These are phyloP conservation scores for Talaromyces piceae DNA, from an alignment of 2,329 filamentous ascomycete species.

Conservation along the genomic window DNA sequence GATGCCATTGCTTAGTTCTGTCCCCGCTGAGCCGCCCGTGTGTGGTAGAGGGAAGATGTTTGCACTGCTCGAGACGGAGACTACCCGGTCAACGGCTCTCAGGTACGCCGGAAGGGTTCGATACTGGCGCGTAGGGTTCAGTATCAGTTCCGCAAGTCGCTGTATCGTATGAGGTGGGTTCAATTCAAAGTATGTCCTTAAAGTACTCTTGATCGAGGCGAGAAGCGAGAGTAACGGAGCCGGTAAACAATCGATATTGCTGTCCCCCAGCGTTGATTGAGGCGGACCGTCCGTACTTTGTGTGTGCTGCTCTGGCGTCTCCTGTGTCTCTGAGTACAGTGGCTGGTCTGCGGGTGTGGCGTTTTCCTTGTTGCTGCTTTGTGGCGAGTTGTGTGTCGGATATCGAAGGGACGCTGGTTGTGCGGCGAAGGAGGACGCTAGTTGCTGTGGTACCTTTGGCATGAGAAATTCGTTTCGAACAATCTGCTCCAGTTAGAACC, in stretches of 20 bases:
- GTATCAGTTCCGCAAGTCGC: slow-evolving; percentile 77
- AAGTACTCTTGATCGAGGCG: slow-evolving; percentile 50
- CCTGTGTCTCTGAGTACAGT: slow-evolving; percentile 19
- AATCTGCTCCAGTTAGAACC: slow-evolving; percentile 49
- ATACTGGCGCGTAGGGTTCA: slow-evolving; percentile 72
- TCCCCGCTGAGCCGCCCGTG: slow-evolving; percentile 11
- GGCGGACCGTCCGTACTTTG: slow-evolving; percentile 31
- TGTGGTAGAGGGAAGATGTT: slow-evolving; percentile 69
- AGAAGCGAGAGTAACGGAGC: slow-evolving; percentile 58
- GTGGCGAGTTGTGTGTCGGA: slow-evolving; percentile 21
- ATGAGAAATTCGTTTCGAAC: slow-evolving; percentile 68
- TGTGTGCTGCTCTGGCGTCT: slow-evolving; percentile 34
- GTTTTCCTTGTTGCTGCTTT: slow-evolving; percentile 35
- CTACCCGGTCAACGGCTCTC: slow-evolving; percentile 80
- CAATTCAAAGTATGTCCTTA: slow-evolving; percentile 59
- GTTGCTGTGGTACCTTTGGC: slow-evolving; percentile 47
- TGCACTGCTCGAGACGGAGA: slow-evolving; percentile 77
- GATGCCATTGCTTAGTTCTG: slow-evolving; percentile 49
- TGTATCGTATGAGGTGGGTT: slow-evolving; percentile 90
- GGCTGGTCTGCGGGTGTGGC: slow-evolving; percentile 23
- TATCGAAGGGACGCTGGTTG: slow-evolving; percentile 18
- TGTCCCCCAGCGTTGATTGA: slow-evolving; percentile 38
- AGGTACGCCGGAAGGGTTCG: slow-evolving; percentile 75
- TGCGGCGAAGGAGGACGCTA: slow-evolving; percentile 30
- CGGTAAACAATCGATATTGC: slow-evolving; percentile 49